A percentile compares a stretch with the other conserved stretches of the same genome.
phyloP scores from a whole-genome alignment of 441 rosid genomes.

The Arabidopsis lyrata region DNA sequence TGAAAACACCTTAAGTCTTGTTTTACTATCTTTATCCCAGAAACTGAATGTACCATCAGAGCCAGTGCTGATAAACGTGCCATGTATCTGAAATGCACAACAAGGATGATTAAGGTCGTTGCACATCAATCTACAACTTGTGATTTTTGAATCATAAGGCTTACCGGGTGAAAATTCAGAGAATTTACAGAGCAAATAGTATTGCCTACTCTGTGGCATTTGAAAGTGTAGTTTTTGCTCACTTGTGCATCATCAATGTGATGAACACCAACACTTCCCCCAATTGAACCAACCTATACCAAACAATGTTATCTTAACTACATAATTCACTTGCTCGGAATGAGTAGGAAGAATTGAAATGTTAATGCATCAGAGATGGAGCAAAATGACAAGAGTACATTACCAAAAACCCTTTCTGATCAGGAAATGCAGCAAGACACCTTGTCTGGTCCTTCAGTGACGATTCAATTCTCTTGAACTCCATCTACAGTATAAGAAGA shows the following conservation, averaged over 20 bases:
- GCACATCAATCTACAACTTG: background rate
- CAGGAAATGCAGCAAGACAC: slow-evolving; percentile 95
- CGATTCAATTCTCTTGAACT: slow-evolving; percentile 84
- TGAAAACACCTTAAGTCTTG: slow-evolving; percentile 58
- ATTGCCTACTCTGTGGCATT: slow-evolving; percentile 84
- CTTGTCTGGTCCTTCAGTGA: slow-evolving; percentile 92
- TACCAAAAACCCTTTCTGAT: slow-evolving; percentile 95
- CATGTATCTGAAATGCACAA: slow-evolving; percentile 54
- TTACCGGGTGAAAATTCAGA: slow-evolving; percentile 88
- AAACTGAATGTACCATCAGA: slow-evolving; percentile 92
- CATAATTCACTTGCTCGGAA: background rate
- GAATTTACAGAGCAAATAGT: slow-evolving; percentile 88
- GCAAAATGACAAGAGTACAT: background rate
- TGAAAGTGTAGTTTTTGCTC: slow-evolving; percentile 80
- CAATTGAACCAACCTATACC: slow-evolving; percentile 86
- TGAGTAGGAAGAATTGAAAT: background rate
- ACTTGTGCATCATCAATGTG: slow-evolving; percentile 88
- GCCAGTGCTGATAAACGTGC: slow-evolving; percentile 93
- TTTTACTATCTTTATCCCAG: slow-evolving; percentile 98
- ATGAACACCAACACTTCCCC: slow-evolving; percentile 92
- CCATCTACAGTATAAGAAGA: slow-evolving; percentile 53
- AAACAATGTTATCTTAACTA: background rate
- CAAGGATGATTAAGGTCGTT: no score
- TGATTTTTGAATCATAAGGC: slow-evolving; percentile 3
- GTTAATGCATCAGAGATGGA: background rate